These are phyloP conservation scores for Dichomitus squalens DNA, from an alignment of 1,284 basidiomycete genomes.

Conservation along the genomic window DNA sequence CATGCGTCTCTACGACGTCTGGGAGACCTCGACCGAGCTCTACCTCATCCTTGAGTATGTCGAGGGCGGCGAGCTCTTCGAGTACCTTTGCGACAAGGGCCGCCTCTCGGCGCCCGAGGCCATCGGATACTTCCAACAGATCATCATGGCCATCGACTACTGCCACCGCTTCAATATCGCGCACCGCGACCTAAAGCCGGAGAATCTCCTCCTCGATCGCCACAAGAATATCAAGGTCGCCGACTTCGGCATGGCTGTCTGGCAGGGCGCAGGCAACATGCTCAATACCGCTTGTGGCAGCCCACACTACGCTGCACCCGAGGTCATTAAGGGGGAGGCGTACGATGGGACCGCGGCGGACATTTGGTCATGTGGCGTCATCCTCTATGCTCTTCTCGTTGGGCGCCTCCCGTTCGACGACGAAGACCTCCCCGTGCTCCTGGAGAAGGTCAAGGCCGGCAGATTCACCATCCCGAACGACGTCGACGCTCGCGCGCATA, in stretches of 20 bases:
- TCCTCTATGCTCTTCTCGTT: slow-evolving; percentile 91
- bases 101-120: slow-evolving; percentile 83
- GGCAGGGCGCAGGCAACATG: slow-evolving; percentile 71
- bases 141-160: slow-evolving; percentile 94
- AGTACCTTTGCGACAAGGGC: slow-evolving; percentile 88
- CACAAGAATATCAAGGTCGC: slow-evolving; percentile 94
- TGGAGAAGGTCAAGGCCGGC: slow-evolving; percentile 87
- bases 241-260: slow-evolving; percentile 99
- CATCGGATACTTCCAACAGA: slow-evolving; percentile 94
- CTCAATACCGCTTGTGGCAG: slow-evolving; percentile 93
- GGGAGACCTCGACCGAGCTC: slow-evolving; percentile 91
- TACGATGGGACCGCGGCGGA: slow-evolving; percentile 93
- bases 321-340: slow-evolving; percentile 83
- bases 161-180: slow-evolving; percentile 97
- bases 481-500: slow-evolving; percentile 77
- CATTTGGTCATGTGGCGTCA: slow-evolving; percentile 98
- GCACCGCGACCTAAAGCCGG: slow-evolving; percentile 97
- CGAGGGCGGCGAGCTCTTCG: slow-evolving; percentile 96
- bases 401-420: slow-evolving; percentile 95
- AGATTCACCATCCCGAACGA: slow-evolving; percentile 83
- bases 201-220: slow-evolving; percentile 89
- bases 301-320: slow-evolving; percentile 98
- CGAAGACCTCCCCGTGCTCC: slow-evolving; percentile 72
- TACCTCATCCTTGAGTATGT: slow-evolving; percentile 97
- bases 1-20: slow-evolving; percentile 94